Conservation (phyloP, 2,329 filamentous ascomycete genomes). For the Westerdykella sp. region DNA sequence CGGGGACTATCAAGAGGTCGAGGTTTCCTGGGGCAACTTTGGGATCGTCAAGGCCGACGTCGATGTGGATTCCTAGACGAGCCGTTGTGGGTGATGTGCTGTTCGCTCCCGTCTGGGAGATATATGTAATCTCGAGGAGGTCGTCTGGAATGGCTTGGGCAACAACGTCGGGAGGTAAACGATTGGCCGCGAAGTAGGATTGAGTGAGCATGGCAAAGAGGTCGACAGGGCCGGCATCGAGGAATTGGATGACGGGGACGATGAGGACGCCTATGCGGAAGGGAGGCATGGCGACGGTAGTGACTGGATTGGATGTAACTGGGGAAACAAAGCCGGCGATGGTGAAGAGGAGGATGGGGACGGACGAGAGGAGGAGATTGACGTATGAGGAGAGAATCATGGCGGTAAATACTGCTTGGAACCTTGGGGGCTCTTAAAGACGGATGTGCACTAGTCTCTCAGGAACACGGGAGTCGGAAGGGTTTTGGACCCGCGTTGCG, state of each 20-base stretch:
- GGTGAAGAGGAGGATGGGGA: too few species aligned
- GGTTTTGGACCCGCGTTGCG: too few species aligned
- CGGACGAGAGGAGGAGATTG: too few species aligned
- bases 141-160: constrained; percentile 15
- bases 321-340: background rate
- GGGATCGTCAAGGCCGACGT: constrained; percentile 18
- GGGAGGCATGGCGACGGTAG: constrained; percentile 3
- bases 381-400: too few species aligned
- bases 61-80: constrained; percentile 23
- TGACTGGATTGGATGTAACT: background rate
- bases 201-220: constrained; percentile 35
- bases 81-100: constrained; percentile 18
- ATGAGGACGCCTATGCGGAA: constrained; percentile 36
- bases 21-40: constrained; percentile 32
- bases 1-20: constrained; percentile 36
- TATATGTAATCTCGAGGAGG: constrained; percentile 26
- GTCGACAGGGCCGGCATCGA: constrained; percentile 37
- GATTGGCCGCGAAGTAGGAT: constrained; percentile 23
- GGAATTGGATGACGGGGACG: constrained; percentile 32
- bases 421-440: too few species aligned
- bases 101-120: constrained; percentile 13
- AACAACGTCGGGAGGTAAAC: constrained; percentile 27
- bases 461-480: too few species aligned
- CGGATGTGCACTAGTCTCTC: too few species aligned
- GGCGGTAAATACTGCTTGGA: too few species aligned